Base-by-base conservation (phyloP, 1,139 yeast genomes). In the Zygotorulaspora mrakii region DNA sequence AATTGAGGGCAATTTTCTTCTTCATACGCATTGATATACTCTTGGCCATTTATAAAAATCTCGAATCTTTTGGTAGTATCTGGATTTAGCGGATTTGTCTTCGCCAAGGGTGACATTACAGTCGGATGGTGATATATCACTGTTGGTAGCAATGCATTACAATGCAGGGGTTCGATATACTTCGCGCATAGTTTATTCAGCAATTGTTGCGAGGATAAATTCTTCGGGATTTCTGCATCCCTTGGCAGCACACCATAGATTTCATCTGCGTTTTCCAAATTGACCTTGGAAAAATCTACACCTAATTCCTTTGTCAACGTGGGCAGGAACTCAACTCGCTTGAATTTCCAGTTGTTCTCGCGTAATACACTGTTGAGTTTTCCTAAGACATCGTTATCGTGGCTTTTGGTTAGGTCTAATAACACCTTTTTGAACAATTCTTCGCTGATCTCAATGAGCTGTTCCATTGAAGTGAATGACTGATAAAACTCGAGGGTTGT, bases 401-500 rank as follows among this genome's bases (percentile, higher is more conserved):
- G 39, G 11, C 5, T 37, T 29, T 29, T n/a, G 27, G 27, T 20
- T 23, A 51, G 33, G 23, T 39, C 37, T n/a, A 21, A 24, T 1
- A 68, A 53, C 0, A 84, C 61, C 11, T 51, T 56, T 4, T 54
- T 47, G 35, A 87, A 70, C 45, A 88, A 49, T 1, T 67, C 66
- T 54, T 86, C 85, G 0, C 95, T 82, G 30, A 82, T 56, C 1
- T 47, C 46, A 71, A 87, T 82, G 45, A 89, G 76, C 61, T 89
- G 96, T 55, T 84, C 84, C 49, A 89, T 91, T 62, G 89, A 95
- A 37, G 95, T 94, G 61, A 84, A 91, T 17, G 96, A 94, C 69
- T 87, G 89, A 68, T 91, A 91, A 68, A 89, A 87, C 69, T 91
- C 98, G 71, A 96, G 83, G 40, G 96, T 88, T 55, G 98, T 89